Evolutionary conservation across 108 stramenopile species (phyloP), one percentile per base, ranked within the genome.

Genomic region (Cyclostephanos tholiformis): DNA sequence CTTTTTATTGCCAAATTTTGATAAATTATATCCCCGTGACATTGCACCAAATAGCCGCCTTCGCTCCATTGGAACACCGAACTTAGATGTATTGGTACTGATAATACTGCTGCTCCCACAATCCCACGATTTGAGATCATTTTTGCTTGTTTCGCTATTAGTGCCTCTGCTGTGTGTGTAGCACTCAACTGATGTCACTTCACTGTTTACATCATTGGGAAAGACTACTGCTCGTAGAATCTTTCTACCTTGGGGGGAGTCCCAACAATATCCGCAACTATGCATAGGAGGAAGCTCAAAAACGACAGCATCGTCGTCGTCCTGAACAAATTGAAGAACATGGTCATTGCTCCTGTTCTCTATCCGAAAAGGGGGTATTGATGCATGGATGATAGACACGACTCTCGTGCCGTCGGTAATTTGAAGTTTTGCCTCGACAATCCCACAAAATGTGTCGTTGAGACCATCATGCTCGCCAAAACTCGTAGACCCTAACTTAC

Each of bases 211-310:
- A 30, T 20, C 23, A 27, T 39, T 64, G 46, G 57, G 53, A 25
- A 77, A 17, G 19, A 66, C 69, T 35, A 50, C 61, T 48, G 57
- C 76, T 61, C 78, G 72, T 26, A 79, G 43, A 14, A 38, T 25
- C 50, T 74, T 74, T 22, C 53, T 73, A 17, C 78, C 78, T 22
- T 71, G 63, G 14, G 78, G 78, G 12, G 22, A 69, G 60, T 82
- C 80, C 82, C 82, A 82, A 12, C 74, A 67, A 44, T 67, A 82
- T 16, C 75, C 75, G 60, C 82, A 78, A 26, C 68, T 74, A 36
- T 73, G 67, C 82, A 82, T 79, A 44, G 82, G 82, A 35, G 66
- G 72, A 8, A 82, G 72, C 25, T 78, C 82, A 52, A 83, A 79
- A 30, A 79, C 62, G 46, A 72, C 52, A n/a, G 63, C 77, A 65